Conservation (phyloP, 495 filamentous ascomycete genomes). For the Penicillium lagena region DNA sequence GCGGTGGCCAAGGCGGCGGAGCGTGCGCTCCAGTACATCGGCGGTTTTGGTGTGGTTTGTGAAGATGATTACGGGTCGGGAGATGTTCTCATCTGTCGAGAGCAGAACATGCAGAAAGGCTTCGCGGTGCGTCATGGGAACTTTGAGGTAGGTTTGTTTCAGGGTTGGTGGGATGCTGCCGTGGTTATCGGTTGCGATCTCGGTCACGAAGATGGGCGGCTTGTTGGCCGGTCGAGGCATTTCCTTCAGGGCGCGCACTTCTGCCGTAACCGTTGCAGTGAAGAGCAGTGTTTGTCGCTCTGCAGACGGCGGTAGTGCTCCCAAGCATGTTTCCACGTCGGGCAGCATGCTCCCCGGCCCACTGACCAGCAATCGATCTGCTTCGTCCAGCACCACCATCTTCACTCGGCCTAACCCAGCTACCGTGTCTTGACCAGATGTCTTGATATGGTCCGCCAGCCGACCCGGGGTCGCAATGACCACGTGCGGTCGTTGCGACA, state of each 20-base stretch:
- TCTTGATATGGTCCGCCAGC: conserved; percentile 87
- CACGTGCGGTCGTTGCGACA: conserved; percentile 77
- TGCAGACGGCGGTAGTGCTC: conserved; percentile 61
- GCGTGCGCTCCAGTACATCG: conserved; percentile 75
- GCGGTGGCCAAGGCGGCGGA: conserved; percentile 79
- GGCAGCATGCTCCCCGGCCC: conserved; percentile 82
- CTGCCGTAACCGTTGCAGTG: conserved; percentile 91
- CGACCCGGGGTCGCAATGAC: conserved; percentile 93
- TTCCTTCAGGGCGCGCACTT: conserved; percentile 76
- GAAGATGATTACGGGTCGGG: conserved; percentile 82
- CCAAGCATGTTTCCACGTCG: conserved; percentile 83
- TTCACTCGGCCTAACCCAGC: conserved; percentile 67
- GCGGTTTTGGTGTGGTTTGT: conserved; percentile 88
- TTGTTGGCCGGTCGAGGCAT: conserved; percentile 59
- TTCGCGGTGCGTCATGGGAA: conserved; percentile 85
- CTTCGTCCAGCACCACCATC: conserved; percentile 93
- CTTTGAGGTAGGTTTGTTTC: conserved; percentile 75
- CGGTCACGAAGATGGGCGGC: conserved; percentile 78
- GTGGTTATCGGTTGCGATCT: conserved; percentile 67
- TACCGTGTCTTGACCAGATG: conserved; percentile 84
- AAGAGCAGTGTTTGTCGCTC: conserved; percentile 90
- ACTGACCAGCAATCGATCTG: conserved; percentile 78
- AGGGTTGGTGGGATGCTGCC: conserved; percentile 72
- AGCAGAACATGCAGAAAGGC: conserved; percentile 90
- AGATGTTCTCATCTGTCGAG: conserved; percentile 65